Base-by-base conservation (phyloP, 2,329 filamentous ascomycete genomes). In the Botrytis squamosa region DNA sequence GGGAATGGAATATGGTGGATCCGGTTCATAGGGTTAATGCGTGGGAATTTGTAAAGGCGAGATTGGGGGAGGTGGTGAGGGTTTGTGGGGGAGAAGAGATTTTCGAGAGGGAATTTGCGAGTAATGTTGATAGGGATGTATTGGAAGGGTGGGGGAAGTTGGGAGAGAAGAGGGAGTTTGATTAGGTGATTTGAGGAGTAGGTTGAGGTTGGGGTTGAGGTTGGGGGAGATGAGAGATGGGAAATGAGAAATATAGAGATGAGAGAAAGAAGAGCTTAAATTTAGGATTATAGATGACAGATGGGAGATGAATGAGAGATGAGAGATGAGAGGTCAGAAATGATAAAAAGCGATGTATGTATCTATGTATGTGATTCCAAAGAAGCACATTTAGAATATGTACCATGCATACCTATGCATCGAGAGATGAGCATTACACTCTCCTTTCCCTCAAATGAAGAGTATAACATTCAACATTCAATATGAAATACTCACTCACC, bases 111-210 rank as follows among this genome's bases (percentile, higher is more conserved):
- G 86, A 91, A 69, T 95, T 91, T 89, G 82, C 90, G 22, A 86
- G 86, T n/a, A 92, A 94, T 75, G 92, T 96, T 40, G 93, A 96
- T 81, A 86, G 86, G 77, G 90, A 94, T 74, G 88, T 95, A 25
- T 78, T 95, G 75, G 84, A 84, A 18, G 88, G 86, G n/a, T 95
- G 94, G 80, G 83, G 85, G 77, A 79, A 79, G 59, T 75, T 88
- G 46, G 79, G 46, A 70, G 57, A 44, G 73, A 75, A 60, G 68
- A 71, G 40, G 18, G 67, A 64, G 12, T 33, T 65, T 71, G 59
- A 72, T 38, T 67, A 68, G 3, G 16, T 8, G 25, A 3, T n/a
- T n/a, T 36, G 36, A 7, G 57, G 16, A n/a, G 55, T 55, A n/a
- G n/a, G 5, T 33, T 3, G 52, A 9, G 38, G n/a, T 33, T 6